Base-by-base conservation (phyloP, 345 rosid species). In the Acer saccharum region DNA sequence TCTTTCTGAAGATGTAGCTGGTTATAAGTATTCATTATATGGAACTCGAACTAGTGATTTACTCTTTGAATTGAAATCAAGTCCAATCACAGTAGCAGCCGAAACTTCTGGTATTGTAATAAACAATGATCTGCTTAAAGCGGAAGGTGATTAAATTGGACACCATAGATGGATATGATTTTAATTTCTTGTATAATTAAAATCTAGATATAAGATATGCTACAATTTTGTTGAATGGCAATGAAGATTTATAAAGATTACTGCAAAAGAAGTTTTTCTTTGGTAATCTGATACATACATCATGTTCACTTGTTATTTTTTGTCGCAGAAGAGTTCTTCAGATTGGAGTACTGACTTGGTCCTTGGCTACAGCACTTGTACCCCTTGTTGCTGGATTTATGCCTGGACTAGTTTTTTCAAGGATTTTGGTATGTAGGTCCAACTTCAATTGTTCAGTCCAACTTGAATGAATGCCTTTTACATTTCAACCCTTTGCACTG, bases 291-390 rank as follows among this genome's bases (percentile, higher is more conserved):
- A 58, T 20, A 14, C 27, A 25, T 25, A 25, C 41, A 21, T 77
- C 39, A 32, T 27, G 10, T 71, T 21, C 20, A 46, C 17, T 43
- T 48, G 14, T 52, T 29, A 32, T 50, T 35, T 58, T 58, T 71
- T 83, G 48, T 17, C 87, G 82, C 92, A 95, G 99, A 78, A 90
- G 87, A 81, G 89, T 95, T 72, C 91, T 95, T 65, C 79, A 90
- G 90, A 83, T 90, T 80, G 98, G 98, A 81, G 98, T 95, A 27
- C 80, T 95, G 77, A 80, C 83, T 67, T 95, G 98, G 98, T 95
- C 98, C 68, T 74, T 95, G 25, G 94, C 97, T 48, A 95, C 98
- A 39, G 94, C 92, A 74, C 88, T 89, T 80, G 91, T 93, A 81
- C 98, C 98, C 66, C 61, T 81, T 27, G 86, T 90, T 75, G 97